These are phyloP conservation scores for Fusarium beomiforme DNA, from an alignment of 2,329 filamentous ascomycete species.

Conservation along the genomic window DNA sequence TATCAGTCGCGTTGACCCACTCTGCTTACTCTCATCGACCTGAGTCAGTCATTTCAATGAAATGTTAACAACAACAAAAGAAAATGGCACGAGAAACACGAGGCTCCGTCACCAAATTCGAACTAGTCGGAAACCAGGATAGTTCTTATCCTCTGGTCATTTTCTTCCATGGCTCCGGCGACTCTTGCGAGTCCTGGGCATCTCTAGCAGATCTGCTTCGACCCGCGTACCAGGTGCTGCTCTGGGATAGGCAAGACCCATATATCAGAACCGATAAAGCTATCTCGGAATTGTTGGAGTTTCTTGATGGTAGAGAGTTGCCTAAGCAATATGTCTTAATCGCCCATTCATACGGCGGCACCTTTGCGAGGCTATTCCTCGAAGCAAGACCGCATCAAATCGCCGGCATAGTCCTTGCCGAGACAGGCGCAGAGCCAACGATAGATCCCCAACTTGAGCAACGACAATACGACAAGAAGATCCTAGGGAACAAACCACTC, in stretches of 20 bases:
- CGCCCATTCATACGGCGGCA: conserved; percentile 37
- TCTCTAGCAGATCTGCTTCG: conserved; percentile 8
- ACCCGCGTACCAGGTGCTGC: conserved; percentile 9
- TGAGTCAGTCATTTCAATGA: neutral
- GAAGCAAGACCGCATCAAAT: conserved; percentile 19
- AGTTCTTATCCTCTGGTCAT: conserved; percentile 19
- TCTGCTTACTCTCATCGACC: neutral
- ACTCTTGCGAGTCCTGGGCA: conserved; percentile 31
- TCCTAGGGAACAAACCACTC: conserved; percentile 25
- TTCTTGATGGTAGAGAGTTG: neutral
- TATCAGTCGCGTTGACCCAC: neutral
- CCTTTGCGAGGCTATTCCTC: conserved; percentile 28
- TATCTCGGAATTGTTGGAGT: neutral
- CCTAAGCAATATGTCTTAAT: conserved; percentile 14
- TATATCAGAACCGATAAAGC: neutral
- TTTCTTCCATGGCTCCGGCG: conserved; percentile 36
- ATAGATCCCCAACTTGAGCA: conserved; percentile 18
- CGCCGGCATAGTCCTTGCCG: conserved; percentile 34
- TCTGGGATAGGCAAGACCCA: conserved; percentile 21
- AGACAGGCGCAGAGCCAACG: conserved; percentile 37
- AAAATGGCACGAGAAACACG: neutral
- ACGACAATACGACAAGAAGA: conserved; percentile 17
- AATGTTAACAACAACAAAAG: neutral
- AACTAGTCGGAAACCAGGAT: neutral
- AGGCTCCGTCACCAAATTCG: neutral